These are phyloP conservation scores for Ophiosphaerella korrae DNA, from an alignment of 2,329 filamentous ascomycete genomes.

Conservation along the genomic window DNA sequence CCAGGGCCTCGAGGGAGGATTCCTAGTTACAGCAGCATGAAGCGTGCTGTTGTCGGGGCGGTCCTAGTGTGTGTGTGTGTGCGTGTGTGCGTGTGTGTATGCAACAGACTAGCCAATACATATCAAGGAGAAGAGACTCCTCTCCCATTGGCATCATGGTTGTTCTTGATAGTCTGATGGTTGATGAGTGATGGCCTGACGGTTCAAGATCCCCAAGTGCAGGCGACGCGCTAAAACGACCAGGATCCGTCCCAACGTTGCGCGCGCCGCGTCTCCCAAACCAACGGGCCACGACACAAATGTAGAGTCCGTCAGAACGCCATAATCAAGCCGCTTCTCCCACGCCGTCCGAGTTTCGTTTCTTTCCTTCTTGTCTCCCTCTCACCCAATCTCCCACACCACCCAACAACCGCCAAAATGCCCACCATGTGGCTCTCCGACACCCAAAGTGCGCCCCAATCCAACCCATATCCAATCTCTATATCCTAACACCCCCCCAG, in stretches of 20 bases:
- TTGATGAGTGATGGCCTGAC: not conserved
- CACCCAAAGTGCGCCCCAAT: slow-evolving; percentile 73
- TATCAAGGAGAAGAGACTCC: not conserved
- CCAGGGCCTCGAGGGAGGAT: slow-evolving; percentile 73
- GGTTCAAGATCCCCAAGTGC: slow-evolving; percentile 25
- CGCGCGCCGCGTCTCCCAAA: slow-evolving; percentile 18
- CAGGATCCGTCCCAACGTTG: slow-evolving; percentile 1
- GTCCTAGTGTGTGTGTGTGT: slow-evolving; percentile 13
- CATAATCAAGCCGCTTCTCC: slow-evolving; percentile 3
- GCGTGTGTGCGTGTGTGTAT: not conserved
- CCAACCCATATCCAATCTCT: no score
- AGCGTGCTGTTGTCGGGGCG: slow-evolving; percentile 61
- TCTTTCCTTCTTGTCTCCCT: not conserved
- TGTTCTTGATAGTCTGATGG: not conserved
- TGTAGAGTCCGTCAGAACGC: slow-evolving; percentile 3
- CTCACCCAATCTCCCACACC: not conserved
- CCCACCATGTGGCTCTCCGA: slow-evolving; percentile 96
- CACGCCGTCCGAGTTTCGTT: not conserved
- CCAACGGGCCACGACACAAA: slow-evolving; percentile 40
- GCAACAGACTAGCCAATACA: not conserved
- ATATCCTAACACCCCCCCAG: slow-evolving; percentile 54
- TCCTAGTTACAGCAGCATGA: slow-evolving; percentile 63
- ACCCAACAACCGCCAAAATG: slow-evolving; percentile 52
- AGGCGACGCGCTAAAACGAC: slow-evolving; percentile 24
- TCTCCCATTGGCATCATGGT: no score